Base-by-base conservation (phyloP, 768 basidiomycete genomes). In the Epithele typhae region DNA sequence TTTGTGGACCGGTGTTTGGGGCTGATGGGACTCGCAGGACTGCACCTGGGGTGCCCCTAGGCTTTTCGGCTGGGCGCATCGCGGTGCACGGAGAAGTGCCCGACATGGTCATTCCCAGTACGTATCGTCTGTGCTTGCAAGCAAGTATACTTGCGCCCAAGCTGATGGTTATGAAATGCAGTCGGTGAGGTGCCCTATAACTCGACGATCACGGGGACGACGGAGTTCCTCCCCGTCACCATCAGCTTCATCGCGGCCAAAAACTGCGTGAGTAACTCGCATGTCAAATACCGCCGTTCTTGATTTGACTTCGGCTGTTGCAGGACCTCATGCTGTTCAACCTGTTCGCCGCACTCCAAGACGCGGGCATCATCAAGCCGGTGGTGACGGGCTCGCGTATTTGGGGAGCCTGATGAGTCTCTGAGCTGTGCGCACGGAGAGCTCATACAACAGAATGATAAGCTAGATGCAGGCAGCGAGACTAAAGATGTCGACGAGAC, bases 41-140 rank as follows among this genome's bases (percentile, higher is more conserved):
- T 3, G 41, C 63, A 1, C 57, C 61, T 0, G 49, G 43, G 27
- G 49, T 56, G 10, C 60, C 63, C 4, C 46, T 60, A 23, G 61
- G 61, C 1, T 63, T 64, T 33, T 40, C 48, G 6, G 18, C 54
- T 2, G 48, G 56, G 0, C 50, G 61, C n/a, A 54, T 64, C 21
- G 49, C 59, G 1, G 53, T 55, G 4, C 48, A 56, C 33, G 56
- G 57, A 2, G 61, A 60, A 34, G 44, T 52, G 3, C 63, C 63
- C 3, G 63, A 64, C 25, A 60, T 64, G 59, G 63, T 64, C 11
- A 60, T 64, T 9, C 63, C 63, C 3, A 49, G 62, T 63, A 43
- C 37, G 60, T 53, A 3, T 2, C 14, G 25, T 25, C 1, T 14
- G 25, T 33, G 12, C 17, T 18, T 25, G 2, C 35, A n/a, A n/a